Percentiles rank a stretch among this genome's conserved stretches.
phyloP scores from a whole-genome alignment of 768 basidiomycete genomes.

The Boletales sp. region DNA sequence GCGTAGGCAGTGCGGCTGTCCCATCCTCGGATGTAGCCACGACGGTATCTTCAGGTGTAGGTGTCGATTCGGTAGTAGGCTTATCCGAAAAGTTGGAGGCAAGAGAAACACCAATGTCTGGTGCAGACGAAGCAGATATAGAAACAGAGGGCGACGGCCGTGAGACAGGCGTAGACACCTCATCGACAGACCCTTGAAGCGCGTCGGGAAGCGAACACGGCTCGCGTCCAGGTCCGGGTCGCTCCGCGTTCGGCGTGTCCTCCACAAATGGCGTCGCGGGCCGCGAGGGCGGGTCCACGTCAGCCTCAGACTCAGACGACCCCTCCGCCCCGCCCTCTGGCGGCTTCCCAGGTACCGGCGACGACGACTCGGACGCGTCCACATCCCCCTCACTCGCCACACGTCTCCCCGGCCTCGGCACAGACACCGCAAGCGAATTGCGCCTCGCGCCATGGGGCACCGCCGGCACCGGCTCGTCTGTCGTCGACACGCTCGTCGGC shows the following conservation, averaged over 20 bases:
- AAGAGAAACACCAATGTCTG: background rate
- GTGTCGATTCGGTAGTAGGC: too few species aligned
- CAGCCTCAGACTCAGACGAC: too few species aligned
- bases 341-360: slow-evolving; percentile 9
- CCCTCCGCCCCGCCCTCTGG: background rate
- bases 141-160: slow-evolving; percentile 5
- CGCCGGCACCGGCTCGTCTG: slow-evolving; percentile 23
- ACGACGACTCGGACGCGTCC: slow-evolving; percentile 3
- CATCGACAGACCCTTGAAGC: too few species aligned
- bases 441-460: slow-evolving; percentile 24
- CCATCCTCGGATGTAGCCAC: too few species aligned
- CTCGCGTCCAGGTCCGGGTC: too few species aligned
- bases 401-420: slow-evolving; percentile 15
- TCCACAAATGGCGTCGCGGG: too few species aligned
- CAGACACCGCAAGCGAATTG: slow-evolving; percentile 29
- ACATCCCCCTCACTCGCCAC: slow-evolving; percentile 14
- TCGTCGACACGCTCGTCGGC: background rate
- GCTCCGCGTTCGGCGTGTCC: too few species aligned
- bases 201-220: too few species aligned
- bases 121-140: background rate
- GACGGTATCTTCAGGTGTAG: too few species aligned
- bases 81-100: too few species aligned
- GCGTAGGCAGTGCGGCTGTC: too few species aligned
- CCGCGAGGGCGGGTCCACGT: too few species aligned
- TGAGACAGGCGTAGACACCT: slow-evolving; percentile 3